Evolutionary conservation across 257 asterid genomes (phyloP).

Genomic region (Solanum peruvianum): DNA sequence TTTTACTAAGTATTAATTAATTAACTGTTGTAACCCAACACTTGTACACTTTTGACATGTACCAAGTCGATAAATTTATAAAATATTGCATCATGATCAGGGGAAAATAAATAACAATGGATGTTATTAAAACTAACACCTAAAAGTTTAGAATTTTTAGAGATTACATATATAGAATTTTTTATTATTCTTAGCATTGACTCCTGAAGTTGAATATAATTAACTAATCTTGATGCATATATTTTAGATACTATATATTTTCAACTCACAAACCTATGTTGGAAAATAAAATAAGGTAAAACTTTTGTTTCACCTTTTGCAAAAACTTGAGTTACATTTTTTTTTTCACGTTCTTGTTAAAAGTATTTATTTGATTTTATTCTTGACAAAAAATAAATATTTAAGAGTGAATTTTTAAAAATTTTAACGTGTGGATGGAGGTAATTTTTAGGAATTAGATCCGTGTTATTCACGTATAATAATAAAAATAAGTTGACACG

Average conservation of each 20-base stretch:
- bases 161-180: not conserved
- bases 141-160: not conserved
- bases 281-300: not conserved
- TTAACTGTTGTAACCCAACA: not conserved
- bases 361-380: not conserved
- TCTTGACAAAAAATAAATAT: not conserved
- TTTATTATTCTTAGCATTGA: not conserved
- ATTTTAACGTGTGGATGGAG: not conserved
- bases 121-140: not conserved
- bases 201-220: not conserved
- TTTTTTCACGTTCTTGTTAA: not conserved
- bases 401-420: not conserved
- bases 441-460: not conserved
- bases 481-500: not conserved
- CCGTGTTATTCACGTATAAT: not conserved
- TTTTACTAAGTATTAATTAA: not conserved
- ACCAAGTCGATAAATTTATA: not conserved
- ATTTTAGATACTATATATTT: not conserved
- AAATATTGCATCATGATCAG: not conserved
- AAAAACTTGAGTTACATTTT: not conserved
- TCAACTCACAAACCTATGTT: not conserved
- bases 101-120: not conserved
- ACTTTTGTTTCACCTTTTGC: not conserved
- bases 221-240: not conserved
- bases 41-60: not conserved